Conservation (phyloP, 176 grass and related monocot species). For the Canna indica region DNA sequence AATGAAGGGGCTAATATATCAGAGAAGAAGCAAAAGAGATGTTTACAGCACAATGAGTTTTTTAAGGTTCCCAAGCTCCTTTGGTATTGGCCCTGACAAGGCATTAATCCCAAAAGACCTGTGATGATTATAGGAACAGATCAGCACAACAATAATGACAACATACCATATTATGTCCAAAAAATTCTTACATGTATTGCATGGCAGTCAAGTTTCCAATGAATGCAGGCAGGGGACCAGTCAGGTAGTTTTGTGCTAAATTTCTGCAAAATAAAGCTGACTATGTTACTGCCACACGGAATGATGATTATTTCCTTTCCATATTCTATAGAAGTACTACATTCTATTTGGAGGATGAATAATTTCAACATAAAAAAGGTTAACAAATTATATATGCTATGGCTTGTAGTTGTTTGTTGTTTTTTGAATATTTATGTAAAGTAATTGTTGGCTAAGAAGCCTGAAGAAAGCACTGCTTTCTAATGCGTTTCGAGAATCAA, state of each 20-base stretch:
- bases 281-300: not conserved
- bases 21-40: not conserved
- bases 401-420: no score
- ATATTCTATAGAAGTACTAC: not conserved
- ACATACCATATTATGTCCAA: not conserved
- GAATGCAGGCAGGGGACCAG: constrained; percentile 10
- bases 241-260: constrained; percentile 1
- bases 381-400: no score
- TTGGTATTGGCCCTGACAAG: constrained; percentile 70
- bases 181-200: constrained; percentile 13
- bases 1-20: not conserved
- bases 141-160: not conserved
- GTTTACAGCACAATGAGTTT: constrained; percentile 45
- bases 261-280: not conserved
- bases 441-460: not conserved
- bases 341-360: not conserved
- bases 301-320: not conserved
- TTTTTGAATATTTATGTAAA: no score
- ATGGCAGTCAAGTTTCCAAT: constrained; percentile 6
- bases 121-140: constrained; percentile 19
- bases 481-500: not conserved
- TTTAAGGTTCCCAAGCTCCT: constrained; percentile 65
- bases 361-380: not conserved
- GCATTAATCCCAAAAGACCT: constrained; percentile 59
- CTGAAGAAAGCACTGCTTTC: not conserved